These are phyloP conservation scores for Lodderomyces pseudojiufengensis DNA, from an alignment of 1,139 yeast genomes.

Conservation along the genomic window DNA sequence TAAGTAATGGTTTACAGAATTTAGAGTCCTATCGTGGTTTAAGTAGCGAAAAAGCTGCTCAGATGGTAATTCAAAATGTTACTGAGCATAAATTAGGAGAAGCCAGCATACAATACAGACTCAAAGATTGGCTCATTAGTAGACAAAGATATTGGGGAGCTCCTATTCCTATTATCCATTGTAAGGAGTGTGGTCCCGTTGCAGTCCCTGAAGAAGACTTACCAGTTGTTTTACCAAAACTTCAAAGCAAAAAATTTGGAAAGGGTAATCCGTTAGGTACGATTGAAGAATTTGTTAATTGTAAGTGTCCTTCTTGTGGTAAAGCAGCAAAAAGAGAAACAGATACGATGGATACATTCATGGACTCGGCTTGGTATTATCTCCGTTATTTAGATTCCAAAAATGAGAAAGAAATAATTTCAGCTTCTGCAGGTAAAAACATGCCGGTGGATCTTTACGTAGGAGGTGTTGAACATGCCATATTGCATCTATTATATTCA, in stretches of 20 bases:
- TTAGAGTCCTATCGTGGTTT: slow-evolving; percentile 54
- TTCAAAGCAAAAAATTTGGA: slow-evolving; percentile 36
- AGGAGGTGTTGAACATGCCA: slow-evolving; percentile 97
- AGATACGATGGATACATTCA: slow-evolving; percentile 97
- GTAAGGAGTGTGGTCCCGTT: slow-evolving; percentile 79
- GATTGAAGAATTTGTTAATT: slow-evolving; percentile 65
- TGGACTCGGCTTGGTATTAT: slow-evolving; percentile 97
- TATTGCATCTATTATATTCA: slow-evolving; percentile 79
- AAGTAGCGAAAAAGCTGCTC: slow-evolving; percentile 48
- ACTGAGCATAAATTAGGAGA: slow-evolving; percentile 39
- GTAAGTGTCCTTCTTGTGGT: slow-evolving; percentile 76
- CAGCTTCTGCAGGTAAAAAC: slow-evolving; percentile 44
- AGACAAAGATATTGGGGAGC: slow-evolving; percentile 99
- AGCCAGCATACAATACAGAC: slow-evolving; percentile 51
- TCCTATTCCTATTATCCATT: slow-evolving; percentile 91
- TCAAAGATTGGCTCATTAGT: slow-evolving; percentile 91
- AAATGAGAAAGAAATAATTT: slow-evolving; percentile 54
- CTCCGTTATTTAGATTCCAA: slow-evolving; percentile 78
- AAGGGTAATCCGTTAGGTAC: slow-evolving; percentile 72
- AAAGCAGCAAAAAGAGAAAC: slow-evolving; percentile 78
- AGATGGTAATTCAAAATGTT: slow-evolving; percentile 43
- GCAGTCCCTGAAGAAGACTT: slow-evolving; percentile 84
- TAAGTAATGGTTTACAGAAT: slow-evolving; percentile 25
- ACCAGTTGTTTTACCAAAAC: slow-evolving; percentile 75
- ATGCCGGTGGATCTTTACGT: slow-evolving; percentile 88